Conservation (phyloP, 768 basidiomycete species). For the Agaricus blazei region DNA sequence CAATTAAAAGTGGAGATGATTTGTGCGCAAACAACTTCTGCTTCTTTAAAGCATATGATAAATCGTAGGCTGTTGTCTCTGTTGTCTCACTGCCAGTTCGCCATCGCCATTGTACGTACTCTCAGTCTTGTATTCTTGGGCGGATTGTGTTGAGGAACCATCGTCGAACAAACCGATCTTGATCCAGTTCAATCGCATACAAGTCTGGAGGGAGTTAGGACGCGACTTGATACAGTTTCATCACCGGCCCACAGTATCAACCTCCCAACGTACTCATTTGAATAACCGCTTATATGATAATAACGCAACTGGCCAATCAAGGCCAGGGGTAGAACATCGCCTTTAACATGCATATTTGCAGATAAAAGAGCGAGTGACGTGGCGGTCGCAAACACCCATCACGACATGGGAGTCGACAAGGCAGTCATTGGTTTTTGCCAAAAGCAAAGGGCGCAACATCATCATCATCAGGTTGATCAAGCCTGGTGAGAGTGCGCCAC, state of each 20-base stretch:
- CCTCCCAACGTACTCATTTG: conserved; percentile 17
- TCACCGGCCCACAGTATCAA: conserved; percentile 15
- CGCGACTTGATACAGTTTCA: conserved; percentile 1
- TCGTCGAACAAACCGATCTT: not conserved
- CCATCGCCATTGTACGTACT: not conserved
- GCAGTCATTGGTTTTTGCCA: not conserved
- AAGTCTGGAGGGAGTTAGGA: conserved; percentile 25
- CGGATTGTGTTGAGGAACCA: not conserved
- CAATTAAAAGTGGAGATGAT: conserved; percentile 24
- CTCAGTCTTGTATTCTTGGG: not conserved
- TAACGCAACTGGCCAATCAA: conserved; percentile 1
- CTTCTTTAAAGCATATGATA: conserved; percentile 25
- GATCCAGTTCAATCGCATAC: not conserved
- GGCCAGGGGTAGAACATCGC: not conserved
- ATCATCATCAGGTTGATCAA: conserved; percentile 36
- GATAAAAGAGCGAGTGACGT: not conserved
- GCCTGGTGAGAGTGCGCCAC: conserved; percentile 24
- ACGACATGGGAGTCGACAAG: not conserved
- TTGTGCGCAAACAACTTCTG: conserved; percentile 19
- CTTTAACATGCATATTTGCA: not conserved
- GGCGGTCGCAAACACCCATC: not conserved
- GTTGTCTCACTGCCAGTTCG: conserved; percentile 13
- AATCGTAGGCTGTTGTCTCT: conserved; percentile 37
- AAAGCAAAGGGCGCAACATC: not conserved
- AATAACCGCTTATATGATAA: conserved; percentile 11